Base-by-base conservation (phyloP, 2,329 filamentous ascomycete species). In the Nigrospora oryzae region DNA sequence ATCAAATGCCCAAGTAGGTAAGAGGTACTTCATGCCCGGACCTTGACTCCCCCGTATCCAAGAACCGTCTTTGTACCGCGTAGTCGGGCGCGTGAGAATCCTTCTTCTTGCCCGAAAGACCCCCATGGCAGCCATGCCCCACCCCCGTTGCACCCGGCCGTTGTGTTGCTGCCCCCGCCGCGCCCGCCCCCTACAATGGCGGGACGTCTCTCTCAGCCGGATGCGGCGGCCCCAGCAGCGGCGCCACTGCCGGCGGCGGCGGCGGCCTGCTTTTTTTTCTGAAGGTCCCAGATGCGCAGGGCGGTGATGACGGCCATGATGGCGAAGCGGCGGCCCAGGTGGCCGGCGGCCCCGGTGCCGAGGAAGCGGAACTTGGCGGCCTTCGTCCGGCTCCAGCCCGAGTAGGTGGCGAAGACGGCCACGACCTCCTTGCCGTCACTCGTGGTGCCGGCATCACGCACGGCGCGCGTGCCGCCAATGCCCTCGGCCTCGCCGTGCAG, bases 391-490 rank as follows among this genome's bases (percentile, higher is more conserved):
- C 59, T 63, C 51, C 60, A 56, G 12, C 46, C 46, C 3, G 50
- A 36, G 31, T 42, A 40, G 39, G 42, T 54, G 33, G 61, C 54
- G 56, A 61, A 70, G 4, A 62, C 61, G 1, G 69, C 69, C 12
- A 73, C 68, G 14, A 72, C 59, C 56, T 73, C 69, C 35, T 57
- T 57, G 3, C 64, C 63, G 36, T 65, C 66, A 14, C 60, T 56
- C 14, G 59, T 52, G 7, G 52, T 43, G 32, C 56, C 53, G 17
- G 51, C 46, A 1, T 51, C 54, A 19, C 43, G 46, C 13, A 49
- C 46, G 40, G 45, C 47, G 23, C 42, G 42, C 16, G 38, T 47
- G 11, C 45, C 53, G 1, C 47, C 51, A 2, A 44, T 44, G 7
- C 42, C 13, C 12, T 43, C 51, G 2, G 47, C 51, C 15, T 49